Evolutionary conservation across 441 rosid genomes (phyloP), one percentile per base, ranked within the genome.

Genomic region (Pelargonium cotyledonis): DNA sequence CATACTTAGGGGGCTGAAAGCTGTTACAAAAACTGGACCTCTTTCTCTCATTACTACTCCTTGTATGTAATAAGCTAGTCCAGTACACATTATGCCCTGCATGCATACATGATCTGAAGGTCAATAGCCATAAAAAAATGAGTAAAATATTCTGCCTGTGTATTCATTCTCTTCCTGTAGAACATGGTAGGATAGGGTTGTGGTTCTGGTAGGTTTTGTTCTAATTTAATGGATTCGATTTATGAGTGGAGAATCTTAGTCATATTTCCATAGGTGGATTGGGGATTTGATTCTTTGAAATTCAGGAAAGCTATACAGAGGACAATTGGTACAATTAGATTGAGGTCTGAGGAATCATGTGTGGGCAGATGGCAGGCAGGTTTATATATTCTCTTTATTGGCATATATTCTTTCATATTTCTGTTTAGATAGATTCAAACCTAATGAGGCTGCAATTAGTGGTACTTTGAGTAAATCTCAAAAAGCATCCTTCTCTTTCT

Each of bases 11-110:
- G 96, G 95, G 74, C 72, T 87, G 16, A 91, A 91, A 51, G 98
- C 96, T 40, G 95, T 81, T 4, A 93, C 93, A 65, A 91, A 93
- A 26, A 93, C 97, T 0, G 97, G 97, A 35, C 97, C 97, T 78
- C 88, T 85, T 7, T 82, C 89, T 71, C 83, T 83, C 97, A 88
- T 91, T 61, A 89, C 78, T n/a, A 85, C 53, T 38, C 93, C 98
- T 80, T 87, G 90, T 40, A 88, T 71, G 79, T 89, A 91, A 70
- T 91, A 93, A 63, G 88, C 83, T 8, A 91, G 70, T 60, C 95
- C 95, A 0, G 98, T 84, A 69, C 97, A 89, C 44, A 91, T 65
- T 62, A 91, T 73, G 3, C 97, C 98, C 96, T 93, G 86, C 85
- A 84, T 47, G 11, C 23, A 74, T 55, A 70, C 65, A 66, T 61